Base-by-base conservation (phyloP, 805 yeast genomes). In the Zygotorulaspora chibaensis region DNA sequence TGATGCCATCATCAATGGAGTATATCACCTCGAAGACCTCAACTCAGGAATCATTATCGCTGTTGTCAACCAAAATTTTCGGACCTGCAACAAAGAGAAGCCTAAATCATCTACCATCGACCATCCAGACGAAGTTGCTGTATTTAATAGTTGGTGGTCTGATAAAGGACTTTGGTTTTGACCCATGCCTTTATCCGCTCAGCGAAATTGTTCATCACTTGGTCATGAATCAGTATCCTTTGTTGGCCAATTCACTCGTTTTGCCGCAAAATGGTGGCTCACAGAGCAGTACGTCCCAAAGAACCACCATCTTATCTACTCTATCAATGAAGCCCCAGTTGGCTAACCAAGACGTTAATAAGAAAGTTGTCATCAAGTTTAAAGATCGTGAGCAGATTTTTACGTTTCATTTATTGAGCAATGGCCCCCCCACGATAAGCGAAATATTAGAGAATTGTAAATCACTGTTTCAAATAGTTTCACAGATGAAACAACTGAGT, bases 401-500 rank as follows among this genome's bases (percentile, higher is more conserved):
- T 57, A 75, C 79, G 2, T 90, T 76, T 62, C 79, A 85, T 11
- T 73, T 80, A 3, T 64, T 72, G 38, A 77, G 80, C 51, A 78
- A 84, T 37, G 84, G 95, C 0, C 84, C 95, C 6, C 98, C 98
- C 2, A 83, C 93, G 0, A 68, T 82, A 33, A 58, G 74, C 25
- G 98, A 90, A 64, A 66, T 90, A n/a, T 56, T 88, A 10, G 86
- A 84, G 46, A 89, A 88, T 60, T 88, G 87, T 12, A 79, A 79
- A 44, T 70, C 74, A 41, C 85, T 90, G 18, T 90, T 90, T 63
- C 75, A 77, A n/a, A 75, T 81, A 27, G 66, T 46, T 28, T 36
- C 50, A 5, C 45, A 45, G 34, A 40, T 48, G 13, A 48, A 51
- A 20, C 44, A 44, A 17, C 38, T 62, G 25, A 56, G 54, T 11